Percentiles rank a stretch among this genome's conserved stretches.
phyloP scores from a whole-genome alignment of 768 basidiomycete genomes.

The Termitomyces sp. region DNA sequence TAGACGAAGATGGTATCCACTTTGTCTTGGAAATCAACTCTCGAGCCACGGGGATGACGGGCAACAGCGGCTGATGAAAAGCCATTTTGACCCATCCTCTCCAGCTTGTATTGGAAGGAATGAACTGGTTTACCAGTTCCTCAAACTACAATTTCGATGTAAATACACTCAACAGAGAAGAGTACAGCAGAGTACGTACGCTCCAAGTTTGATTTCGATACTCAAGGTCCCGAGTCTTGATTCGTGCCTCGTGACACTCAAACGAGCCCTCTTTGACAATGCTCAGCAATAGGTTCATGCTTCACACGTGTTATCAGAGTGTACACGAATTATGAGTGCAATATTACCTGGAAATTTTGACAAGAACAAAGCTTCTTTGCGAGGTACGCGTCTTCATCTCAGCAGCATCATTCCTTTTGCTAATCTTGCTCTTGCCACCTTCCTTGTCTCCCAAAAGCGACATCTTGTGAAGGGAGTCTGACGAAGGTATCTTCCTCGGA shows the following conservation, averaged over 20 bases:
- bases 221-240: constrained; percentile 74
- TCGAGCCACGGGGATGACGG: constrained; percentile 72
- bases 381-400: constrained; percentile 79
- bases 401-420: constrained; percentile 49
- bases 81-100: constrained; percentile 81
- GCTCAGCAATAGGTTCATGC: constrained; percentile 68
- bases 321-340: background rate
- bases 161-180: background rate
- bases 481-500: constrained; percentile 34
- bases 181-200: constrained; percentile 36
- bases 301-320: constrained; percentile 17
- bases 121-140: constrained; percentile 72
- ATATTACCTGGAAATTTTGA: constrained; percentile 62
- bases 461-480: constrained; percentile 26
- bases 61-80: constrained; percentile 72
- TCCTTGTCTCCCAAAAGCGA: constrained; percentile 11
- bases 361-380: constrained; percentile 78
- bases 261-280: constrained; percentile 83
- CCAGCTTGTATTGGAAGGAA: constrained; percentile 74
- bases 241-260: constrained; percentile 71
- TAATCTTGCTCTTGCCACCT: constrained; percentile 6
- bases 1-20: constrained; percentile 46
- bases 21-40: constrained; percentile 77
- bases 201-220: constrained; percentile 82
- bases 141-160: constrained; percentile 49